Evolutionary conservation across 306 rosid species (phyloP).

Genomic region (Glycyrrhiza uralensis): DNA sequence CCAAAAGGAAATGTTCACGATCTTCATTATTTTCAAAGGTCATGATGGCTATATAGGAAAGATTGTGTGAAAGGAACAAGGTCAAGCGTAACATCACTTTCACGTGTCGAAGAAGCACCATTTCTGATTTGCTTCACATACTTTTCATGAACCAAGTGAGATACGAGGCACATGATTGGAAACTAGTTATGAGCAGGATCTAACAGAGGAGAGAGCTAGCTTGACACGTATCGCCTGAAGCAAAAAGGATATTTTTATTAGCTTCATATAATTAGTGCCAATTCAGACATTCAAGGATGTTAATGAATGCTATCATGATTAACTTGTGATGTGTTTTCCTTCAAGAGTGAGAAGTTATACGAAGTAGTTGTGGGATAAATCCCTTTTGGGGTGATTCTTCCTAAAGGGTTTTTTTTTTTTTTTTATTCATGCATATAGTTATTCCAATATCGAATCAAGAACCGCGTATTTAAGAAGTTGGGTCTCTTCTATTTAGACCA

Average conservation of each 20-base stretch:
- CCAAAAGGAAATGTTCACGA: conserved; percentile 3
- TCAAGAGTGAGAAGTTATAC: not conserved
- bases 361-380: not conserved
- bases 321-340: not conserved
- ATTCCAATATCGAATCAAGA: too few relatives aligned
- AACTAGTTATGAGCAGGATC: not conserved
- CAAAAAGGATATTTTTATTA: not conserved
- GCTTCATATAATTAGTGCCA: not conserved
- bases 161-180: not conserved
- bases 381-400: not conserved
- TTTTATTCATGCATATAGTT: too few relatives aligned
- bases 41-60: conserved; percentile 28
- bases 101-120: conserved; percentile 24
- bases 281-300: not conserved
- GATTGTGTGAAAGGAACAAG: conserved; percentile 30
- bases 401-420: too few relatives aligned
- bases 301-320: not conserved
- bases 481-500: too few relatives aligned
- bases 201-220: not conserved
- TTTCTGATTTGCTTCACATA: not conserved
- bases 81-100: conserved; percentile 24
- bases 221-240: not conserved
- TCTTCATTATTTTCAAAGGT: conserved; percentile 21
- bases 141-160: not conserved
- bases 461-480: too few relatives aligned